Evolutionary conservation across 257 asterid species (phyloP).

Genomic region (Solanum chilense): DNA sequence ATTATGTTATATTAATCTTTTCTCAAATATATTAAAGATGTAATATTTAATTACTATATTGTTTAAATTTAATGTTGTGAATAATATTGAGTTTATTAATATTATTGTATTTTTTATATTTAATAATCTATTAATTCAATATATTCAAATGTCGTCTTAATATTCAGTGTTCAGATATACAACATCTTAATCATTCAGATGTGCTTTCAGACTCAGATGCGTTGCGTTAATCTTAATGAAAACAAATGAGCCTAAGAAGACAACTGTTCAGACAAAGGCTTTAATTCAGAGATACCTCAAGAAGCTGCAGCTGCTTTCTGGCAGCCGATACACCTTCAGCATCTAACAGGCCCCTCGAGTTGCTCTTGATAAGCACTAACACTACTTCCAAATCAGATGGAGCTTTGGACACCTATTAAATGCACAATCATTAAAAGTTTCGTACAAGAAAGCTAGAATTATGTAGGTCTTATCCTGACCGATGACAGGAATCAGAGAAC

Average conservation of each 20-base stretch:
- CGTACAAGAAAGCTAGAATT: background rate
- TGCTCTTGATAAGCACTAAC: slow-evolving; percentile 74
- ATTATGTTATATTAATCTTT: background rate
- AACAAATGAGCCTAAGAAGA: background rate
- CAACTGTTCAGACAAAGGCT: background rate
- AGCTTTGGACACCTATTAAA: slow-evolving; percentile 60
- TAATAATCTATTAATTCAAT: background rate
- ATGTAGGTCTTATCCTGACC: background rate
- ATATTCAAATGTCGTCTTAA: background rate
- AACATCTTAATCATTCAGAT: background rate
- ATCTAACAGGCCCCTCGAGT: slow-evolving; percentile 59
- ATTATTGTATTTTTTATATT: background rate
- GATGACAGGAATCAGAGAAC: background rate
- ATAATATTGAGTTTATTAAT: background rate
- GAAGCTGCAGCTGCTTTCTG: slow-evolving; percentile 71
- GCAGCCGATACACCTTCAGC: slow-evolving; percentile 58
- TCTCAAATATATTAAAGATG: too few relatives aligned
- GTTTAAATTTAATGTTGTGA: background rate
- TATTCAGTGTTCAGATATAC: background rate
- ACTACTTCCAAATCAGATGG: slow-evolving; percentile 92
- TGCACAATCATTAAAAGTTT: background rate
- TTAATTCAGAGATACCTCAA: slow-evolving; percentile 48
- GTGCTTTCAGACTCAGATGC: background rate
- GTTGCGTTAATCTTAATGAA: background rate
- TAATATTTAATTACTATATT: too few relatives aligned